Conservation (phyloP, 805 yeast genomes). For the Sugiyamaella smithiae region DNA sequence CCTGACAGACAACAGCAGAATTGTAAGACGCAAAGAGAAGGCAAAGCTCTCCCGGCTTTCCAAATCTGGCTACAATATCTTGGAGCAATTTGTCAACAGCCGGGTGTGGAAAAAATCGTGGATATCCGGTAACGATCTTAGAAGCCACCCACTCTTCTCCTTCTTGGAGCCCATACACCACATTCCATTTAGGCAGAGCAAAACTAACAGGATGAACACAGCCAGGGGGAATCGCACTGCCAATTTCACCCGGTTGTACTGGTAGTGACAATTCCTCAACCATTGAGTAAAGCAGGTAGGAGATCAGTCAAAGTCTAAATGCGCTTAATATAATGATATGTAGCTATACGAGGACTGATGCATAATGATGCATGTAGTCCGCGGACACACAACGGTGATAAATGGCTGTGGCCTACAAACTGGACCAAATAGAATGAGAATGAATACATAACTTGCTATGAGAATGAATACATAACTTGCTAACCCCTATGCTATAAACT, state of each 20-base stretch:
- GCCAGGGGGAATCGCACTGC: constrained; percentile 11
- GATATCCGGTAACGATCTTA: constrained; percentile 84
- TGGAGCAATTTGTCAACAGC: constrained; percentile 31
- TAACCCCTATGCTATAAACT: too few relatives aligned
- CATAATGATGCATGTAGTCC: too few relatives aligned
- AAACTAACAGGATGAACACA: constrained; percentile 83
- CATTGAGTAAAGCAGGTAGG: too few relatives aligned
- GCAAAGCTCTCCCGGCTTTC: constrained; percentile 71
- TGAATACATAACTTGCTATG: too few relatives aligned
- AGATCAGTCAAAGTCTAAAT: too few relatives aligned
- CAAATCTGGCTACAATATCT: constrained; percentile 57
- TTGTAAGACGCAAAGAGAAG: constrained; percentile 75
- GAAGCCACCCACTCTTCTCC: constrained; percentile 77
- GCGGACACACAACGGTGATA: too few relatives aligned
- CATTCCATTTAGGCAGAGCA: constrained; percentile 92
- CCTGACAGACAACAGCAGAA: constrained; percentile 82
- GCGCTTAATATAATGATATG: too few relatives aligned
- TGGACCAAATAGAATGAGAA: too few relatives aligned
- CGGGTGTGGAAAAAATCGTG: constrained; percentile 44
- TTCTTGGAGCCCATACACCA: constrained; percentile 88
- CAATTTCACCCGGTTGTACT: background rate
- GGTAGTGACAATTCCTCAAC: constrained; percentile 30
- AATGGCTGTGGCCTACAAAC: too few relatives aligned
- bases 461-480: too few relatives aligned
- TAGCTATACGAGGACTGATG: too few relatives aligned